Evolutionary conservation across 2,329 filamentous ascomycete genomes (phyloP), one percentile per base, ranked within the genome.

Genomic region (Beauveria sp.): DNA sequence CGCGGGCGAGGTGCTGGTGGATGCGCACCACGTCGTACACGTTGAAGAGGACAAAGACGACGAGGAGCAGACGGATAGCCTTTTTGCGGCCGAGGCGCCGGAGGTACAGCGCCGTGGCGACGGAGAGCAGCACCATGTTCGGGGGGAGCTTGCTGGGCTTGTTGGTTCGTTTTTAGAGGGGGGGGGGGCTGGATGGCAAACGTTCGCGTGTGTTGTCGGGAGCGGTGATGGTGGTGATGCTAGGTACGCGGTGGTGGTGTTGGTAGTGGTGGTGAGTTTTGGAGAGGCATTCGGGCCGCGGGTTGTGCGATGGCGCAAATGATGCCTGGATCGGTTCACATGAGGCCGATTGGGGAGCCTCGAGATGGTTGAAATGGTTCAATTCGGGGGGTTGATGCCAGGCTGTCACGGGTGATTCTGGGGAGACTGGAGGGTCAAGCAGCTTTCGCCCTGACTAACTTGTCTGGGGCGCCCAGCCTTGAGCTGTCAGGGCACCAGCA

Each of bases 1-100:
- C 67, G 65, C 67, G 64, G 65, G 68, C 61, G 22, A 77, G 70
- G 30, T 70, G 68, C 46, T 66, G 67, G 62, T 75, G 71, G 49
- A 78, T 72, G 16, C 73, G 73, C 22, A 77, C 69, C 43, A 74
- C 70, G 40, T 78, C 74, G 65, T 78, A 67, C n/a, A 75, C 57
- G 58, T 71, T 75, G 67, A 76, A 63, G 60, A 78, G 64, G 62
- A 69, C 56, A 57, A 76, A 63, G 24, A 77, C 60, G 46, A 73
- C 60, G 16, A 76, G 49, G n/a, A 73, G 57, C 30, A 77, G 67
- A 61, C 73, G 72, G 24, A 70, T 65, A 49, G 66, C 64, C 42
- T 74, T 73, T 38, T 70, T 71, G 65, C 75, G 76, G 40, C 75
- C 65, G 55, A 75, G 62, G 30, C 76, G 75, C 40, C 75, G 75